These are phyloP conservation scores for Barnettozyma hawaiiensis DNA, from an alignment of 1,139 yeast genomes.

Conservation along the genomic window DNA sequence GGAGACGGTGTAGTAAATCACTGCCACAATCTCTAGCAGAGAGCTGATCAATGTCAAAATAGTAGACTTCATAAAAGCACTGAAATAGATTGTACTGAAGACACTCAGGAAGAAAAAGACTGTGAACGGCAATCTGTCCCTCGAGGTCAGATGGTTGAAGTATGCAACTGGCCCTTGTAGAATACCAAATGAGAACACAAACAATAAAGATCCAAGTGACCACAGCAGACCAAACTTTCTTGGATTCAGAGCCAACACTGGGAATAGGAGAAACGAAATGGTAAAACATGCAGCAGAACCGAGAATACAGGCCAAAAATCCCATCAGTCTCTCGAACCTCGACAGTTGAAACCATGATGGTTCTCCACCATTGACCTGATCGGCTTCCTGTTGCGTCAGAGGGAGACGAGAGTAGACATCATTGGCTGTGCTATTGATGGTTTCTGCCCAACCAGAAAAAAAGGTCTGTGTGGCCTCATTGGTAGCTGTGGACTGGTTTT, in stretches of 20 bases:
- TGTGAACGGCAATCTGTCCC: constrained; percentile 75
- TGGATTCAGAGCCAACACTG: constrained; percentile 85
- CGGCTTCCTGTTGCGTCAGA: constrained; percentile 43
- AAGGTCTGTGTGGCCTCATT: constrained; percentile 32
- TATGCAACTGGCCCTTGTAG: constrained; percentile 89
- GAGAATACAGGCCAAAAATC: constrained; percentile 70
- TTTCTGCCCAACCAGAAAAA: constrained; percentile 35
- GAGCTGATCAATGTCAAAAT: constrained; percentile 73
- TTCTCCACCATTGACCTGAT: constrained; percentile 40
- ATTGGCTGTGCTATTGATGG: constrained; percentile 36
- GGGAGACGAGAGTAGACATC: constrained; percentile 50
- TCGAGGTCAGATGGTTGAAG: constrained; percentile 64
- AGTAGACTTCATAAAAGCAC: constrained; percentile 58
- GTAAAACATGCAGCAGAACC: constrained; percentile 79
- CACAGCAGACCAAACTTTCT: constrained; percentile 85
- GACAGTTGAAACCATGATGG: constrained; percentile 59
- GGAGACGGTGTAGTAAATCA: constrained; percentile 80
- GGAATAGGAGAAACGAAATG: constrained; percentile 76
- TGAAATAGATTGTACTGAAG: constrained; percentile 54
- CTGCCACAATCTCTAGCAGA: constrained; percentile 73
- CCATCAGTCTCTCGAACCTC: constrained; percentile 72
- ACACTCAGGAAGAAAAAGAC: constrained; percentile 73
- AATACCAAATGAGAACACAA: constrained; percentile 84
- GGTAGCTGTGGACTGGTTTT: constrained; percentile 21
- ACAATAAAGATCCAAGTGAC: constrained; percentile 86